Percentiles rank a stretch among this genome's conserved stretches.
phyloP scores from a whole-genome alignment of 2,329 filamentous ascomycete genomes.

The Elsinoe fawcettii region DNA sequence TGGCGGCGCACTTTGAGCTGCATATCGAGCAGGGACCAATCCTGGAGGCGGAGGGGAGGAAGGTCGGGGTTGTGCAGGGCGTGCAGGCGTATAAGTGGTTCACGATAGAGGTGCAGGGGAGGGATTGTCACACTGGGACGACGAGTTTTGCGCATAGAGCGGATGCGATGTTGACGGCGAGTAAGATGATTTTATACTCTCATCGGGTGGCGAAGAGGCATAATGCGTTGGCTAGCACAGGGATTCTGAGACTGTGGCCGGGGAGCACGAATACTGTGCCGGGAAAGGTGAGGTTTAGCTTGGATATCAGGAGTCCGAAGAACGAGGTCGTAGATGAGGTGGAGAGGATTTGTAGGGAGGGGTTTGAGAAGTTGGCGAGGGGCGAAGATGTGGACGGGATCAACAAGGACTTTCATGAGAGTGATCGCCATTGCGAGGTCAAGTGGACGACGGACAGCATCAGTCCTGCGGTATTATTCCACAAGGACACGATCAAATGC shows the following conservation, averaged over 20 bases:
- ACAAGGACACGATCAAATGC: slow-evolving; percentile 58
- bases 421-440: slow-evolving; percentile 38
- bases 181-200: slow-evolving; percentile 59
- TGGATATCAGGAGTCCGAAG: slow-evolving; percentile 57
- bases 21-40: slow-evolving; percentile 81
- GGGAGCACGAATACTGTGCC: slow-evolving; percentile 69
- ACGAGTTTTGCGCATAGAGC: slow-evolving; percentile 59
- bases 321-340: slow-evolving; percentile 52
- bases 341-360: slow-evolving; percentile 47
- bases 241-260: slow-evolving; percentile 58
- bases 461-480: slow-evolving; percentile 56
- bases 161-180: slow-evolving; percentile 61
- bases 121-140: slow-evolving; percentile 67
- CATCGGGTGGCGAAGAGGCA: slow-evolving; percentile 55
- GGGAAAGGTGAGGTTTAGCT: slow-evolving; percentile 56
- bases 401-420: slow-evolving; percentile 37
- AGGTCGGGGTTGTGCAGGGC: slow-evolving; percentile 62
- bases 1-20: slow-evolving; percentile 73
- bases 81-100: slow-evolving; percentile 72
- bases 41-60: slow-evolving; percentile 55
- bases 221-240: slow-evolving; percentile 59
- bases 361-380: slow-evolving; percentile 53
- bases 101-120: slow-evolving; percentile 56
- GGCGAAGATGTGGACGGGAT: slow-evolving; percentile 47
- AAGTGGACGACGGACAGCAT: slow-evolving; percentile 56